Percentiles rank a stretch among this genome's conserved stretches.
Conservation (phyloP, 2,329 filamentous ascomycete genomes). For the Hawksworthiomyces lignivorus region DNA sequence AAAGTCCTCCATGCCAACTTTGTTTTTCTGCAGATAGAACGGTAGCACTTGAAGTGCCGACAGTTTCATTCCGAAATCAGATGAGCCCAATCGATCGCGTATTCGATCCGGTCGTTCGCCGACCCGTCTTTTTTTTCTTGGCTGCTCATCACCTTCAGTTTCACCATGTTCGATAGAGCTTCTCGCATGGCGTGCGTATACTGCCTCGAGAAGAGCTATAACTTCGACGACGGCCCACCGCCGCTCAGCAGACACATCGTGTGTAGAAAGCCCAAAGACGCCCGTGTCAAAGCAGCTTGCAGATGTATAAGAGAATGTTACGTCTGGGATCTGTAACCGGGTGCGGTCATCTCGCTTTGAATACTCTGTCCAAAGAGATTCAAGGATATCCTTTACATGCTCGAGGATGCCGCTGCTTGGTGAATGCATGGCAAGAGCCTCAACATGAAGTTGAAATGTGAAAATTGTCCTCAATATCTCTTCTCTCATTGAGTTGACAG, state of each 20-base stretch:
- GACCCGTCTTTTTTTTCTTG: conserved; percentile 45
- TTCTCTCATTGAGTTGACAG: conserved; percentile 56
- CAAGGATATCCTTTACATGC: conserved; percentile 57
- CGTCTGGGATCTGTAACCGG: conserved; percentile 69
- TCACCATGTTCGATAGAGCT: conserved; percentile 12
- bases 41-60: conserved; percentile 51
- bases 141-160: conserved; percentile 32
- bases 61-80: conserved; percentile 35
- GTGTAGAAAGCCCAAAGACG: conserved; percentile 46
- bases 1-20: conserved; percentile 43
- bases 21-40: conserved; percentile 43
- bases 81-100: conserved; percentile 38
- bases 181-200: conserved; percentile 27
- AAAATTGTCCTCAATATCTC: conserved; percentile 71
- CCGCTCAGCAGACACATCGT: conserved; percentile 48
- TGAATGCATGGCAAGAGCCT: conserved; percentile 43
- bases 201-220: conserved; percentile 49
- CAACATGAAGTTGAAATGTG: conserved; percentile 54
- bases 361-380: conserved; percentile 73
- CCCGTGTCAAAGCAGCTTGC: conserved; percentile 37
- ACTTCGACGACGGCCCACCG: conserved; percentile 54
- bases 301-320: conserved; percentile 49
- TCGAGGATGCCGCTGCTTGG: conserved; percentile 31
- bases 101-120: conserved; percentile 36
- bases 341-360: conserved; percentile 60